Evolutionary conservation across 1,284 basidiomycete genomes (phyloP), one percentile per base, ranked within the genome.

Genomic region (Tylopilus sp.): DNA sequence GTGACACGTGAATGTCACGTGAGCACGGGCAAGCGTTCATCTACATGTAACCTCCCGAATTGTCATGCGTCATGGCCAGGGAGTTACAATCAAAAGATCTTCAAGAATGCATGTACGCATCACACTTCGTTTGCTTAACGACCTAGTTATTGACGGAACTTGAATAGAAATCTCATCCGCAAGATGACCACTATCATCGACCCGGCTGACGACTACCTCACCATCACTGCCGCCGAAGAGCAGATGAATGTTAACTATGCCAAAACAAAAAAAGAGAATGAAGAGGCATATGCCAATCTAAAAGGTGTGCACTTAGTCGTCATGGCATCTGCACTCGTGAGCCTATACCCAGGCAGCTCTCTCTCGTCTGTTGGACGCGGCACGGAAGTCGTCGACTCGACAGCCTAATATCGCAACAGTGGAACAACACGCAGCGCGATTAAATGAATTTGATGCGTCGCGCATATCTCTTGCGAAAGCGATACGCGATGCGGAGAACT

Each of bases 201-300:
- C 61, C 85, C 86, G 3, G 84, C 85, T 36, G 86, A 88, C 51
- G 87, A 90, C 67, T 89, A 83, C 63, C 72, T 86, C 53, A 84
- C 84, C 10, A 86, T 90, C 46, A 81, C 83, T 24, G 80, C 78
- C 11, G 83, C 86, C 5, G 86, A 90, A 60, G 82, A 88, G 57
- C 82, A 78, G 54, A 83, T 88, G 67, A 77, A 77, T 8, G 60
- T 74, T 7, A 80, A 80, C 7, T 80, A 84, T 59, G 72, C 76
- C 4, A 74, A 72, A 43, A 72, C 82, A 45, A 83, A 80, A 66
- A 84, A 82, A 57, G 85, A 87, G 39, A 67, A 85, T 0, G 86
- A 88, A 36, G 81, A 85, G 39, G 76, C 79, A 2, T 83, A 86
- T 58, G 65, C 75, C 0, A 83, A 79, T 54, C 68, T 90, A 29